phyloP scores from a whole-genome alignment of 2,329 filamentous ascomycete species.

The Cytospora mali region DNA sequence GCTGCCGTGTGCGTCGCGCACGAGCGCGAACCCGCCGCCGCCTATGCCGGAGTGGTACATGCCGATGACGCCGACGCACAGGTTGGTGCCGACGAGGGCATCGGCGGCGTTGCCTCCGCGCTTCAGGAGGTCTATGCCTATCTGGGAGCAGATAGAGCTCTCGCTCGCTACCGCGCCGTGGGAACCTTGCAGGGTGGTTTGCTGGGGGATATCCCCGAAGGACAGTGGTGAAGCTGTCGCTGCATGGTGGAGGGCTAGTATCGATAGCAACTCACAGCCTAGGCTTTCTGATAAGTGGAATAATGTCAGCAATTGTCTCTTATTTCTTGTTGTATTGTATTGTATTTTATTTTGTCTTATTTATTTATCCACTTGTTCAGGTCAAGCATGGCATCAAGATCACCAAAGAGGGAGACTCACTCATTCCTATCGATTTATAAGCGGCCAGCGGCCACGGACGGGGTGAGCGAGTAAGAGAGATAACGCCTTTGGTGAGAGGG shows the following conservation, averaged over 20 bases:
- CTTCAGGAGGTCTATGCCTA: slow-evolving; percentile 65
- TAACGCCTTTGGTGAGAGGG: neutral
- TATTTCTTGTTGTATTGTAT: too few species aligned
- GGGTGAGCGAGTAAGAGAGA: slow-evolving; percentile 1
- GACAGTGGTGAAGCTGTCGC: slow-evolving; percentile 17
- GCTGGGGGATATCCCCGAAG: slow-evolving; percentile 8
- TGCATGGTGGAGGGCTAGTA: slow-evolving; percentile 14
- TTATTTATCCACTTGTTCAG: too few species aligned
- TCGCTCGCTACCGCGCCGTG: slow-evolving; percentile 72
- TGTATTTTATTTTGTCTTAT: too few species aligned
- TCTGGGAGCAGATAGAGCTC: slow-evolving; percentile 66
- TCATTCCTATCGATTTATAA: slow-evolving; percentile 16
- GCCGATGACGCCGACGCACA: slow-evolving; percentile 74
- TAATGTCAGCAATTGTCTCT: neutral
- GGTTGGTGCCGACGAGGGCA: slow-evolving; percentile 71
- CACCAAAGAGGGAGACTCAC: slow-evolving; percentile 6
- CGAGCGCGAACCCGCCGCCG: slow-evolving; percentile 87
- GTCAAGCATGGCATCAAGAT: neutral
- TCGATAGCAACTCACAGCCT: slow-evolving; percentile 2
- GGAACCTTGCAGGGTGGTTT: slow-evolving; percentile 20
- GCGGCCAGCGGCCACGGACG: slow-evolving; percentile 1
- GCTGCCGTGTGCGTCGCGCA: slow-evolving; percentile 70
- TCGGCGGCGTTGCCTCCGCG: slow-evolving; percentile 74
- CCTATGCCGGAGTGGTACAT: slow-evolving; percentile 85
- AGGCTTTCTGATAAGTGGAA: slow-evolving; percentile 4